phyloP scores from a whole-genome alignment of 257 asterid genomes.

The Orobanche coerulescens region DNA sequence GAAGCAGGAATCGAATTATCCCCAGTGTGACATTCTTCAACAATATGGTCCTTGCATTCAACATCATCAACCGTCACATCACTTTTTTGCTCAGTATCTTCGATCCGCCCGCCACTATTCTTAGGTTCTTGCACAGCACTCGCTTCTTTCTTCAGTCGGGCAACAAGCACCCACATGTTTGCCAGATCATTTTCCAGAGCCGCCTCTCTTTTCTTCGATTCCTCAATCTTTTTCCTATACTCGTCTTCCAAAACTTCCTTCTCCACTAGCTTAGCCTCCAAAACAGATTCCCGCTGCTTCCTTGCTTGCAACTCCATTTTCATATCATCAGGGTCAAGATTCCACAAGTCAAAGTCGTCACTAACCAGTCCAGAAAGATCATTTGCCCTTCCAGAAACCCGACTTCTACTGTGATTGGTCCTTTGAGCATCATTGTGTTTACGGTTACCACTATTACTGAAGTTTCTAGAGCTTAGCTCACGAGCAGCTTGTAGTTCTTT shows the following conservation, averaged over 20 bases:
- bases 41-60: constrained; percentile 30
- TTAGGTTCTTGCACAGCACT: constrained; percentile 36
- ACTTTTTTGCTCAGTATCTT: constrained; percentile 27
- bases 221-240: constrained; percentile 69
- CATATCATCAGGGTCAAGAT: constrained; percentile 63
- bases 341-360: constrained; percentile 74
- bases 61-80: constrained; percentile 34
- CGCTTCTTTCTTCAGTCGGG: constrained; percentile 81
- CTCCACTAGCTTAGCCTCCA: constrained; percentile 87
- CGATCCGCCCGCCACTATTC: constrained; percentile 30
- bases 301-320: constrained; percentile 88
- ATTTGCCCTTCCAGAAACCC: constrained; percentile 44
- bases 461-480: constrained; percentile 52
- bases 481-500: constrained; percentile 68
- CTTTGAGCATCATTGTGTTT: constrained; percentile 48
- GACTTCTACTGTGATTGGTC: constrained; percentile 56
- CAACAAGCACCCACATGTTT: constrained; percentile 98
- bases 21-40: constrained; percentile 28
- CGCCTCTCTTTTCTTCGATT: constrained; percentile 81
- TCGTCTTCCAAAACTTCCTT: constrained; percentile 77
- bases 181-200: constrained; percentile 92
- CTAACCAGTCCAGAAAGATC: constrained; percentile 44
- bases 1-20: constrained; percentile 34
- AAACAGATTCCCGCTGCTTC: constrained; percentile 72
- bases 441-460: constrained; percentile 45